Evolutionary conservation across 2,329 filamentous ascomycete genomes (phyloP).

Genomic region (Stemphylium vesicarium): DNA sequence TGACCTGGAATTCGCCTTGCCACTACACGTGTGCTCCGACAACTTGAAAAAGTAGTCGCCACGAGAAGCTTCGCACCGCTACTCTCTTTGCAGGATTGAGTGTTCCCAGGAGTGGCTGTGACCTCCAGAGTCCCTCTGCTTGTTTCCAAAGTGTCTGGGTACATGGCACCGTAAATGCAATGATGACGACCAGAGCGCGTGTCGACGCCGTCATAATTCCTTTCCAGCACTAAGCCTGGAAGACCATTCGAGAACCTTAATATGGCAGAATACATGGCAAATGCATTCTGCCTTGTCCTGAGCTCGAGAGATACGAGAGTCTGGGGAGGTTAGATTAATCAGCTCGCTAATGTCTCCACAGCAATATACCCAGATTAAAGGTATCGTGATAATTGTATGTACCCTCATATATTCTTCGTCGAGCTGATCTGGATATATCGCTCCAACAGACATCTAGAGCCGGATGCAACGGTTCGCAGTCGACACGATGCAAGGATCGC

Average conservation of each 20-base stretch:
- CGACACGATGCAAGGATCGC: conserved; percentile 4
- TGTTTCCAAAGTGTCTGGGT: too few relatives aligned
- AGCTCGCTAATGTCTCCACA: conserved; percentile 17
- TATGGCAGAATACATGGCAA: conserved; percentile 20
- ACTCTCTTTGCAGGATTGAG: too few relatives aligned
- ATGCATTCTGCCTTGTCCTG: conserved; percentile 2
- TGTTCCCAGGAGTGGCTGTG: too few relatives aligned
- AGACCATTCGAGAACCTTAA: conserved; percentile 16
- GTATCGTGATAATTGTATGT: conserved; percentile 3
- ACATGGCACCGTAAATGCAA: too few relatives aligned
- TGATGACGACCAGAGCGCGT: background rate
- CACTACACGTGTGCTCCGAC: too few relatives aligned
- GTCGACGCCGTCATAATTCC: conserved; percentile 1
- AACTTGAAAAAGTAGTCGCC: too few relatives aligned
- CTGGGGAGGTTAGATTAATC: conserved; percentile 17
- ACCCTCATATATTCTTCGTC: conserved; percentile 2
- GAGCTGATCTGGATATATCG: background rate
- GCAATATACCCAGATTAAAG: conserved; percentile 21
- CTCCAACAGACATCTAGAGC: conserved; percentile 6
- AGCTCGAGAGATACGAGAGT: background rate
- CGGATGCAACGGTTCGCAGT: background rate
- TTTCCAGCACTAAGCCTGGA: background rate
- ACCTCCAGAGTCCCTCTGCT: too few relatives aligned
- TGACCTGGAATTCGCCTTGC: too few relatives aligned
- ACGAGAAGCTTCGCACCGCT: too few relatives aligned